Evolutionary conservation across 768 basidiomycete species (phyloP).

Genomic region (Rhizopogon sp.): DNA sequence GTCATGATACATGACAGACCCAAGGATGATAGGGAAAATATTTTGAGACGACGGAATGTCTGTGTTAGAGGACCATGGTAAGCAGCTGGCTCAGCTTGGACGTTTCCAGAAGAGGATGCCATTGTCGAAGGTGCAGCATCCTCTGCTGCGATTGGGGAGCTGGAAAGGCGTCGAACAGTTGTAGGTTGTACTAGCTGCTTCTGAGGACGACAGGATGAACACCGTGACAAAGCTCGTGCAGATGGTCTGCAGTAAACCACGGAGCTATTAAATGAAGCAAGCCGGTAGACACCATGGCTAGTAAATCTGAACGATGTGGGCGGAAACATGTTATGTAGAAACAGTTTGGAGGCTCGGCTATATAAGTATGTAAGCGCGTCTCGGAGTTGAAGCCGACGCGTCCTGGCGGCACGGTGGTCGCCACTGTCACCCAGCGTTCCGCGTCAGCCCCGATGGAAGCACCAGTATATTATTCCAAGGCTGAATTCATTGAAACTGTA

Average conservation of each 20-base stretch:
- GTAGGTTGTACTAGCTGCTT: constrained; percentile 3
- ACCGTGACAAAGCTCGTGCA: background rate
- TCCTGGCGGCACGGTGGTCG: constrained; percentile 4
- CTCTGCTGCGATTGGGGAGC: constrained; percentile 8
- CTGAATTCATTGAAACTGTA: constrained; percentile 89
- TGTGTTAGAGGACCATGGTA: constrained; percentile 69
- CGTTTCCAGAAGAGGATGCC: background rate
- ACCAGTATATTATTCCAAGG: constrained; percentile 73
- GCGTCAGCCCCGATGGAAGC: constrained; percentile 46
- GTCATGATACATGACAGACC: constrained; percentile 61
- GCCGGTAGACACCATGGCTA: background rate
- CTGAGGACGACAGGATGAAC: constrained; percentile 2
- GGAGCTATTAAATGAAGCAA: background rate
- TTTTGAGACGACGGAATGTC: constrained; percentile 74
- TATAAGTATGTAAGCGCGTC: too few relatives aligned
- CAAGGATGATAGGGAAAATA: constrained; percentile 80
- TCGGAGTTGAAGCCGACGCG: constrained; percentile 5
- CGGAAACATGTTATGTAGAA: background rate
- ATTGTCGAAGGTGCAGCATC: constrained; percentile 3
- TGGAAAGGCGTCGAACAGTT: constrained; percentile 7
- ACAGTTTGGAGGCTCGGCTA: background rate
- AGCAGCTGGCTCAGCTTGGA: constrained; percentile 13
- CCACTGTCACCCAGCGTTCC: background rate
- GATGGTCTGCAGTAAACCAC: background rate
- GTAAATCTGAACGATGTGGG: background rate